phyloP scores from a whole-genome alignment of 257 asterid species.

The Fraxinus pennsylvanica region DNA sequence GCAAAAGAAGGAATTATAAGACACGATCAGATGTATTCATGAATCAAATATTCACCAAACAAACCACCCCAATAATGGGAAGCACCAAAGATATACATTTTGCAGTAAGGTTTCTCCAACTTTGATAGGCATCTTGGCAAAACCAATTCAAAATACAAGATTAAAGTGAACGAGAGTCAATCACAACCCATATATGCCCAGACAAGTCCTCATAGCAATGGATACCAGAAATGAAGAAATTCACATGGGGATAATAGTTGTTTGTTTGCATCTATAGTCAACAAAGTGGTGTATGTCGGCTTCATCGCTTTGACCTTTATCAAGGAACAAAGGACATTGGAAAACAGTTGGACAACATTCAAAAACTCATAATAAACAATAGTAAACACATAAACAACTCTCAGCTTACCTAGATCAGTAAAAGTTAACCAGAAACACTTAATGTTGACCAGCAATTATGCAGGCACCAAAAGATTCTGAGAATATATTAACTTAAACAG shows the following conservation, averaged over 20 bases:
- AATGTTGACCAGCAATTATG: not conserved
- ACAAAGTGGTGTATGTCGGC: not conserved
- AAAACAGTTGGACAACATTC: not conserved
- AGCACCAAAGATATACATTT: not conserved
- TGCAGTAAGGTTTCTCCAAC: not conserved
- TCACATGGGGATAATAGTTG: not conserved
- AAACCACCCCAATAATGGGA: not conserved
- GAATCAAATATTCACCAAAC: not conserved
- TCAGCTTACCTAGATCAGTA: not conserved
- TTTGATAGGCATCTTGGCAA: not conserved
- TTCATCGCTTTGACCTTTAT: not conserved
- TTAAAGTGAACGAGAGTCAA: not conserved
- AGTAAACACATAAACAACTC: not conserved
- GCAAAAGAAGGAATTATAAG: not conserved
- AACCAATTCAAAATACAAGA: not conserved
- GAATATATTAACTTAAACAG: not conserved
- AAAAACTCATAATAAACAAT: not conserved
- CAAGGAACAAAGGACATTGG: not conserved
- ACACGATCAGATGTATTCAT: not conserved
- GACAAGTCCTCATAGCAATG: conserved; percentile 2
- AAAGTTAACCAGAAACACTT: not conserved
- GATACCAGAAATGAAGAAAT: not conserved
- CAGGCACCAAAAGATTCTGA: conserved; percentile 4
- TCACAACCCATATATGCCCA: not conserved
- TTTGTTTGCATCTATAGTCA: conserved; percentile 1